Conservation (phyloP, 495 filamentous ascomycete genomes). For the Jackrogersella multiformis region DNA sequence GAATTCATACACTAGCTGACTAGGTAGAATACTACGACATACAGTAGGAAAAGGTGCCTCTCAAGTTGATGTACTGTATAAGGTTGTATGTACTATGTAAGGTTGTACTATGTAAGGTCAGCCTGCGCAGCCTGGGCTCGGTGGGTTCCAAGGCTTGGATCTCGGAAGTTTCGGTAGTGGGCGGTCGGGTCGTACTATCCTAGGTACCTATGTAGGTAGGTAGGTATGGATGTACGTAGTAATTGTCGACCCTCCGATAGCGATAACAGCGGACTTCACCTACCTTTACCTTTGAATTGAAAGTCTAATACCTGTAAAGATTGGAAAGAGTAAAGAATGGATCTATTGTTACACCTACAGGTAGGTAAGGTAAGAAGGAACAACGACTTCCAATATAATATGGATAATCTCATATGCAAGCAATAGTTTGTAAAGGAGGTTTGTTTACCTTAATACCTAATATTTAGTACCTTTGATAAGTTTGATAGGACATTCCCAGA, state of each 20-base stretch:
- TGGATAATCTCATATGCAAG: too few relatives aligned
- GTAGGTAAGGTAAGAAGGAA: neutral
- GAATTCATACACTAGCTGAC: too few relatives aligned
- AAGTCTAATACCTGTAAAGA: neutral
- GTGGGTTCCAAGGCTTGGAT: slow-evolving; percentile 3
- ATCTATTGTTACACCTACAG: too few relatives aligned
- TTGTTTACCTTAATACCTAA: neutral
- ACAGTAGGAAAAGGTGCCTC: slow-evolving; percentile 18
- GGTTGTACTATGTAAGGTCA: too few relatives aligned
- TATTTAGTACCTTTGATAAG: too few relatives aligned
- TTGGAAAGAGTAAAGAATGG: neutral
- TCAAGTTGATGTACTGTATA: slow-evolving; percentile 14
- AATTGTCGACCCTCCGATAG: neutral
- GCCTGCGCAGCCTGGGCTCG: slow-evolving; percentile 6
- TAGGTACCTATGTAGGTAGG: neutral
- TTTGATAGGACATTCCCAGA: too few relatives aligned
- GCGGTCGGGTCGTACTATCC: slow-evolving; percentile 22
- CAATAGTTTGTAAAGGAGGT: too few relatives aligned
- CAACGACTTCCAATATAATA: neutral
- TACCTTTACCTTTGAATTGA: neutral
- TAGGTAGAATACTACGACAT: slow-evolving; percentile 25
- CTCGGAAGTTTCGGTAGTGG: slow-evolving; percentile 42
- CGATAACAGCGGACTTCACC: neutral
- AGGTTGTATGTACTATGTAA: slow-evolving; percentile 10
- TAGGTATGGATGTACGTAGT: neutral